Conservation (phyloP, 768 basidiomycete genomes). For the Collybia sordida region DNA sequence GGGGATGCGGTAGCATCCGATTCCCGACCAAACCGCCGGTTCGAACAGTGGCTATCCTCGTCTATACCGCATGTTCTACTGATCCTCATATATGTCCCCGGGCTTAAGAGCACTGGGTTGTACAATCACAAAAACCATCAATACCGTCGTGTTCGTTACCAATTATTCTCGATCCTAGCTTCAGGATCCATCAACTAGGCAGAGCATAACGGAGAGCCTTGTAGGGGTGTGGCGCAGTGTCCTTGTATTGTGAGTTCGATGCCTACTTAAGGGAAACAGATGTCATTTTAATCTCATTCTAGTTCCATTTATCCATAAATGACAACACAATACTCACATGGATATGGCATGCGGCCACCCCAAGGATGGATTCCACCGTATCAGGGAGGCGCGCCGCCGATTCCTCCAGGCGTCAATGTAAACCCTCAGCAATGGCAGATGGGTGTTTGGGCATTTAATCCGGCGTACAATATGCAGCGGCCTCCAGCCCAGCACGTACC, state of each 20-base stretch:
- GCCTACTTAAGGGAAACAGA: neutral
- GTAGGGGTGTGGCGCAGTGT: neutral
- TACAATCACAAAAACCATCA: no score
- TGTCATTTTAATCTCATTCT: neutral
- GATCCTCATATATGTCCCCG: neutral
- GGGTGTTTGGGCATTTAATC: conserved; percentile 54
- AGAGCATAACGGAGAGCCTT: neutral
- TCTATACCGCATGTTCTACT: no score
- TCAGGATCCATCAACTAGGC: neutral
- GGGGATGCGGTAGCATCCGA: no score
- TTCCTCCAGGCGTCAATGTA: conserved; percentile 44
- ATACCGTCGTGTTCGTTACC: no score
- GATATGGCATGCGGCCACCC: conserved; percentile 4
- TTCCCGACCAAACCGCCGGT: no score
- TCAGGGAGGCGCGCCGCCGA: conserved; percentile 58
- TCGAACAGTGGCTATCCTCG: no score
- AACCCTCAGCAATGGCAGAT: conserved; percentile 51
- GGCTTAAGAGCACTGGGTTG: no score
- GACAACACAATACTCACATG: conserved; percentile 7
- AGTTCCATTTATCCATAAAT: conserved; percentile 1
- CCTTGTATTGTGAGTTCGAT: no score
- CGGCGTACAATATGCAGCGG: conserved; percentile 32
- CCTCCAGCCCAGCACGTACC: conserved; percentile 20
- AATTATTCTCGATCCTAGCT: neutral
- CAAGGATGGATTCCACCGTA: conserved; percentile 33